phyloP scores from a whole-genome alignment of 23 red algal genomes.

The Gracilariopsis chorda region DNA sequence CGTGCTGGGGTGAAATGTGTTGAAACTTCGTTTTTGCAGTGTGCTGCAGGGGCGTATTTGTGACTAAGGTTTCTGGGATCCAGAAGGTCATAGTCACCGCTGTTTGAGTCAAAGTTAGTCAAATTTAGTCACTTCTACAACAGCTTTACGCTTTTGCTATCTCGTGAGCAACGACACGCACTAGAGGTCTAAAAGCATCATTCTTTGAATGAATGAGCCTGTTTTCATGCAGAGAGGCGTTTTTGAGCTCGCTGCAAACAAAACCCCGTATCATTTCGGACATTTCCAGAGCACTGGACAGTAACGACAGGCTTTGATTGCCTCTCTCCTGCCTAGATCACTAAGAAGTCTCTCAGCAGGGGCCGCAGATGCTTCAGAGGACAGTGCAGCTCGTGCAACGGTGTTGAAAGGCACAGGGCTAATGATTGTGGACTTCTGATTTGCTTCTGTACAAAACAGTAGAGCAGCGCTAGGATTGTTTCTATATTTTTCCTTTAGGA shows the following conservation, averaged over 20 bases:
- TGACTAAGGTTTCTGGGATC: too few species aligned
- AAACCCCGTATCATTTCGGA: not conserved
- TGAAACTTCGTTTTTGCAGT: too few species aligned
- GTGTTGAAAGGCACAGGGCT: not conserved
- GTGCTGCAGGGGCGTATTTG: too few species aligned
- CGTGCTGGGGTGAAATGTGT: too few species aligned
- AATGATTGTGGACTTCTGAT: not conserved
- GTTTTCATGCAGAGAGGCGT: too few species aligned
- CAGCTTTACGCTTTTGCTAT: too few species aligned
- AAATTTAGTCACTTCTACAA: too few species aligned
- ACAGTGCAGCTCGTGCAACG: not conserved
- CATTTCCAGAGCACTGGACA: not conserved
- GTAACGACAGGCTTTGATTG: not conserved
- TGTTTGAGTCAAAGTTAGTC: too few species aligned
- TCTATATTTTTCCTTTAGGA: not conserved
- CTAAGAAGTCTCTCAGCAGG: not conserved
- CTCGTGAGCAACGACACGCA: too few species aligned
- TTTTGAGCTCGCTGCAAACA: not conserved
- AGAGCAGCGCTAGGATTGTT: not conserved
- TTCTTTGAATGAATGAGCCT: too few species aligned
- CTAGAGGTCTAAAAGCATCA: too few species aligned
- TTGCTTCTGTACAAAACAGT: not conserved
- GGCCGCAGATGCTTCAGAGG: not conserved
- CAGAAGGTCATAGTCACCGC: too few species aligned
- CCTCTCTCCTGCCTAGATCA: not conserved